Evolutionary conservation across 2,329 filamentous ascomycete species (phyloP).

Genomic region (Fusarium stilboides): DNA sequence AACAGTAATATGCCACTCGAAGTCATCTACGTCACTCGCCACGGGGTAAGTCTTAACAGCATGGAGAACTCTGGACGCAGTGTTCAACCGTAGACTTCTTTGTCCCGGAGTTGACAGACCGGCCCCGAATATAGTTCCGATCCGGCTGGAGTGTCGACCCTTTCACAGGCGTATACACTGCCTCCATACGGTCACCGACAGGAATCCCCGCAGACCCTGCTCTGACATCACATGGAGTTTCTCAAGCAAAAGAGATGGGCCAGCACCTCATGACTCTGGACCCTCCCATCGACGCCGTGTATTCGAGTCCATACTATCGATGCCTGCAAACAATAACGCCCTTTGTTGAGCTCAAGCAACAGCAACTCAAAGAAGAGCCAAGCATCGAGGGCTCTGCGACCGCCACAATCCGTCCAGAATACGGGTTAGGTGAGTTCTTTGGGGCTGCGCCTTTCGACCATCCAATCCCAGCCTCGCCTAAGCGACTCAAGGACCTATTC

Average conservation of each 20-base stretch:
- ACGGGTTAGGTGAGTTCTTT: slow-evolving; percentile 87
- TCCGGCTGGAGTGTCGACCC: slow-evolving; percentile 91
- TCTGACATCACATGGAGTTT: slow-evolving; percentile 87
- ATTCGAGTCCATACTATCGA: slow-evolving; percentile 88
- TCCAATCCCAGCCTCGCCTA: slow-evolving; percentile 78
- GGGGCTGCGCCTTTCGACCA: slow-evolving; percentile 89
- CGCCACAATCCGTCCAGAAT: slow-evolving; percentile 67
- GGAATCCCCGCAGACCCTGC: slow-evolving; percentile 90
- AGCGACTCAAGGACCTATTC: slow-evolving; percentile 77
- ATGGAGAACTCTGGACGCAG: slow-evolving; percentile 1
- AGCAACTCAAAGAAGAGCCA: slow-evolving; percentile 33
- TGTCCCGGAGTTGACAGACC: slow-evolving; percentile 32
- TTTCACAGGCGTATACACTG: slow-evolving; percentile 82
- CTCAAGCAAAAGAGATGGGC: slow-evolving; percentile 85
- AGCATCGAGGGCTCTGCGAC: slow-evolving; percentile 37
- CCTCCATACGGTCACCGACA: slow-evolving; percentile 83
- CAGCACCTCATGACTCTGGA: slow-evolving; percentile 72
- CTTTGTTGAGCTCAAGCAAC: slow-evolving; percentile 66
- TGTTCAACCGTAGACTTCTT: neutral
- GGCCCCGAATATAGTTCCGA: slow-evolving; percentile 76
- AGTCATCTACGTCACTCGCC: slow-evolving; percentile 80
- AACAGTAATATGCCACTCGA: slow-evolving; percentile 73
- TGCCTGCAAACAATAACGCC: slow-evolving; percentile 88
- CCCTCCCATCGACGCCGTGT: slow-evolving; percentile 81
- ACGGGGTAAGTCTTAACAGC: slow-evolving; percentile 73